Evolutionary conservation across 306 rosid genomes (phyloP), one percentile per base, ranked within the genome.

Genomic region (Clitoria ternatea): DNA sequence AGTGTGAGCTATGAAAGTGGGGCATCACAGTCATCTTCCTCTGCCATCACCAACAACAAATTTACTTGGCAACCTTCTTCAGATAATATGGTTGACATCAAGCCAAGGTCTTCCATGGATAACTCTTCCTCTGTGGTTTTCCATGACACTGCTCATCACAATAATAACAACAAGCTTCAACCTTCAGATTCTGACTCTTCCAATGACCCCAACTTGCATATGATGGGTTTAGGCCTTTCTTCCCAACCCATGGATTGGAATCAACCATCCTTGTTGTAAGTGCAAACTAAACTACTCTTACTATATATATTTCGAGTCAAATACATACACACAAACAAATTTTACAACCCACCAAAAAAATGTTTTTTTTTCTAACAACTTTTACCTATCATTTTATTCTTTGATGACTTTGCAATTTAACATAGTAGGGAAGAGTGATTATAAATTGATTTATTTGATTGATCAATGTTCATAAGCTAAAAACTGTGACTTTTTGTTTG

Each of bases 151-250:
- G 2, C 8, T 14, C 64, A n/a, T n/a, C n/a, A 57, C 22, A 57
- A 36, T 1, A 36, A 36, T 36, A 36, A 82, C 1, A 36, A 59
- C 33, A 32, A 83, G 86, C 85, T 81, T 32, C 93, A 84, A 12
- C 66, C 53, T 2, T 55, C 86, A 6, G 88, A 85, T 36, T 82
- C 88, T 17, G 52, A 75, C 4, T 50, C 61, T 69, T 76, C 77
- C 40, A 61, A 39, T 18, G 88, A 92, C 66, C 90, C 92, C 73
- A 85, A 69, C 84, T 70, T 90, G 74, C 97, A 88, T 9, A 82
- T 90, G 86, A 93, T 90, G 96, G 97, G 82, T 68, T 79, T 90
- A 53, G 97, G 97, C 68, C 98, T 94, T 35, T 84, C 92, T 2
- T 84, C 95, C 12, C 98, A 82, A 59, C 4, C 95, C 23, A 55